Percentiles rank a stretch among this genome's conserved stretches.
Evolutionary conservation across 305 asterid genomes (phyloP).

Genomic region (Stenogyne calaminthoides): DNA sequence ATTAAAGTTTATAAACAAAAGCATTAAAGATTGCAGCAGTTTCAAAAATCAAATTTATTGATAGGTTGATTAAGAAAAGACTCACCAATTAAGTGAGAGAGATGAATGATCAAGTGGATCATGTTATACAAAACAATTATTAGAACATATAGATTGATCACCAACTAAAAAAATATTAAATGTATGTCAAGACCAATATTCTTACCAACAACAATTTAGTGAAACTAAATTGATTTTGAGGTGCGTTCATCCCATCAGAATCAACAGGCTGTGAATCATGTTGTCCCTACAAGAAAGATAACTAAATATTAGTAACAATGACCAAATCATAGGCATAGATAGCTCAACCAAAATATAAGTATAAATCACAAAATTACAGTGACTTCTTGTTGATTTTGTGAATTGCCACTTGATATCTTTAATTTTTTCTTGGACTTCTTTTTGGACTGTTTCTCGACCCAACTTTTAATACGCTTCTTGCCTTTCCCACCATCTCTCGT

Average conservation of each 20-base stretch:
- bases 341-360: not conserved
- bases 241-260: too few species aligned
- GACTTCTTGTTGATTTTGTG: not conserved
- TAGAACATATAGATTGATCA: too few species aligned
- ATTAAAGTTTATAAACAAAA: too few species aligned
- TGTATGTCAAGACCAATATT: not conserved
- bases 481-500: not conserved
- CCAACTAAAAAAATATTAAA: not conserved
- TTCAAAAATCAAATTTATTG: too few species aligned
- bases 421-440: too few species aligned
- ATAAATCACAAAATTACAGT: not conserved
- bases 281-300: not conserved
- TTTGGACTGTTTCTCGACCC: not conserved
- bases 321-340: not conserved
- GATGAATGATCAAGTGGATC: too few species aligned
- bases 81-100: slow-evolving; percentile 50
- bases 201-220: not conserved
- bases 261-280: too few species aligned
- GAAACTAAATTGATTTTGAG: too few species aligned
- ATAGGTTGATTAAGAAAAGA: too few species aligned
- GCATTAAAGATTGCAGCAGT: too few species aligned
- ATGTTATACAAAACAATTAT: too few species aligned
- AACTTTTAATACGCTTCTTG: not conserved
- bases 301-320: not conserved
- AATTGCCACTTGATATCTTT: not conserved